A percentile compares a stretch with the other conserved stretches of the same genome.
These are phyloP conservation scores for Globisporangium splendens DNA, from an alignment of 352 stramenopile species.

Conservation along the genomic window DNA sequence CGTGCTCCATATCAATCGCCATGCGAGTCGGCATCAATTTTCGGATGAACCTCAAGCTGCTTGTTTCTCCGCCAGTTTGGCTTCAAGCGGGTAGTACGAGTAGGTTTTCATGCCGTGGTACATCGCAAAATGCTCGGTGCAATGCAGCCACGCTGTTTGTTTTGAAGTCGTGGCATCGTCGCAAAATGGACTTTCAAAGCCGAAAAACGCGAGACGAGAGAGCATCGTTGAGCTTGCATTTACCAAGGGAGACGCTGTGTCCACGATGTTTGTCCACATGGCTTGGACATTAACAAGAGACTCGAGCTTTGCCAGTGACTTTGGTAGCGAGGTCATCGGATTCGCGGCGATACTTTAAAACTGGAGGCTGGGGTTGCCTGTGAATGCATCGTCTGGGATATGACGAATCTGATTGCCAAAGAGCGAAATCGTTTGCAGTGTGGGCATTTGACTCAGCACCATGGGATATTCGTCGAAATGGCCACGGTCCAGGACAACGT, in stretches of 20 bases:
- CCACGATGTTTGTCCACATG: not conserved
- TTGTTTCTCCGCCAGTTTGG: not conserved
- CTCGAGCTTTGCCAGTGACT: not conserved
- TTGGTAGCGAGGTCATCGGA: not conserved
- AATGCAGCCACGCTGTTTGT: not conserved
- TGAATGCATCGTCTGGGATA: slow-evolving; percentile 10
- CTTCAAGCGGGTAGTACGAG: slow-evolving; percentile 1
- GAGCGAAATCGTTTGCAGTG: slow-evolving; percentile 16
- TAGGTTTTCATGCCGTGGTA: not conserved
- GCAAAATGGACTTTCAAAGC: not conserved
- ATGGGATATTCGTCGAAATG: slow-evolving; percentile 3
- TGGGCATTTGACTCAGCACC: slow-evolving; percentile 8
- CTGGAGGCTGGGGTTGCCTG: not conserved
- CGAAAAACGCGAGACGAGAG: not conserved
- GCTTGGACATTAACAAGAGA: not conserved
- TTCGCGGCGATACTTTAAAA: not conserved
- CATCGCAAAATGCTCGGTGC: not conserved
- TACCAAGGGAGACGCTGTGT: not conserved
- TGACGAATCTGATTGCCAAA: slow-evolving; percentile 9
- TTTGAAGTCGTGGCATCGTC: not conserved
- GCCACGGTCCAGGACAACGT: slow-evolving; percentile 15
- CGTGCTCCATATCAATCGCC: too few species aligned
- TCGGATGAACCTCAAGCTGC: too few species aligned
- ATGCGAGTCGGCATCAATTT: too few species aligned
- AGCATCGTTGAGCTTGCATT: not conserved